Conservation (phyloP, 257 asterid genomes). For the Handroanthus guayacan region DNA sequence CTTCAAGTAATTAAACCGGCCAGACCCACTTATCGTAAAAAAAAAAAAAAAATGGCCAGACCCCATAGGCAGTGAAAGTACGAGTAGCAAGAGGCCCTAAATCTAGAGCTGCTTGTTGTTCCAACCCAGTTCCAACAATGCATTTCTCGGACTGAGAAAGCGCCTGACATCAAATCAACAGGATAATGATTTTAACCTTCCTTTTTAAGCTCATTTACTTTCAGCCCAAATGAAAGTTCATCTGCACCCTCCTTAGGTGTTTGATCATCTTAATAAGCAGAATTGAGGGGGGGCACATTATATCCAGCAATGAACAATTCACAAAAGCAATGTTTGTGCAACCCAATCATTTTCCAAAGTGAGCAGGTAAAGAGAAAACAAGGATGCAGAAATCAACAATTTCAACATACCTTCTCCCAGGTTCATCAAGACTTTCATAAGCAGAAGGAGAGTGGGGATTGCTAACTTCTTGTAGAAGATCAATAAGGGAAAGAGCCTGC, state of each 20-base stretch:
- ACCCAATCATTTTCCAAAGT: slow-evolving; percentile 11
- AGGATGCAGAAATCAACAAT: slow-evolving; percentile 22
- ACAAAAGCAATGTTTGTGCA: slow-evolving; percentile 2
- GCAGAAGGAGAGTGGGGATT: slow-evolving; percentile 66
- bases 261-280: slow-evolving; percentile 21
- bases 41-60: too few relatives aligned
- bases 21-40: too few relatives aligned
- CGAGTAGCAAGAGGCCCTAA: too few relatives aligned
- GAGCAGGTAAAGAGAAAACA: slow-evolving; percentile 2
- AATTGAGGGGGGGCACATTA: slow-evolving; percentile 2
- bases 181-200: background rate
- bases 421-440: slow-evolving; percentile 92
- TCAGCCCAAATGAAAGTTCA: background rate
- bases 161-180: background rate
- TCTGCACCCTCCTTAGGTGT: background rate
- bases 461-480: slow-evolving; percentile 79
- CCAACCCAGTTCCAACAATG: too few relatives aligned
- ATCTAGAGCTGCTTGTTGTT: too few relatives aligned
- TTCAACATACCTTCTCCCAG: slow-evolving; percentile 79
- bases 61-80: slow-evolving; percentile 13
- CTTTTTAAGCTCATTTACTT: background rate
- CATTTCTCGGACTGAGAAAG: too few relatives aligned
- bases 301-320: background rate
- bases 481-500: slow-evolving; percentile 76
- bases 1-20: slow-evolving; percentile 4